These are phyloP conservation scores for Xylaria arbuscula DNA, from an alignment of 2,329 filamentous ascomycete genomes.

Conservation along the genomic window DNA sequence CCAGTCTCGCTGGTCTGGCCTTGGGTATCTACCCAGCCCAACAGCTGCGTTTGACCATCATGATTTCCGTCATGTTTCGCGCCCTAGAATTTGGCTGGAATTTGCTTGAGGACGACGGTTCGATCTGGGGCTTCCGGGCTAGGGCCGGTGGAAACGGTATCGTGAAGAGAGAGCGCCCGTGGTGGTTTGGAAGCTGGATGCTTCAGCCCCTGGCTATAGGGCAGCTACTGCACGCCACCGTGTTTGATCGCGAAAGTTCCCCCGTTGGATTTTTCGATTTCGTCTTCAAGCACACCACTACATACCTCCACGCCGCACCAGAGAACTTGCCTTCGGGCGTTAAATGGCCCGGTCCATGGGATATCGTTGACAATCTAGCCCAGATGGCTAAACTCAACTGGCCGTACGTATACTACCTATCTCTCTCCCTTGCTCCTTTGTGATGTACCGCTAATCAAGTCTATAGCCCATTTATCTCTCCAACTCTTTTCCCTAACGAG, in stretches of 20 bases:
- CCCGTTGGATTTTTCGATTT: conserved; percentile 56
- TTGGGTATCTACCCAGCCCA: conserved; percentile 77
- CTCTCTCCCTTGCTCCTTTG: background rate
- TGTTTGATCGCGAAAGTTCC: conserved; percentile 79
- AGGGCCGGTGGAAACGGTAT: conserved; percentile 55
- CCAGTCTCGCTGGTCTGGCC: conserved; percentile 85
- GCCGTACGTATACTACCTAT: conserved; percentile 70
- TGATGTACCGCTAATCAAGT: conserved; percentile 34
- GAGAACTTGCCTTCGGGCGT: conserved; percentile 72
- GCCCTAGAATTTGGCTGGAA: conserved; percentile 91
- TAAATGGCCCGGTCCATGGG: conserved; percentile 78
- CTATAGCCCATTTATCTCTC: conserved; percentile 78
- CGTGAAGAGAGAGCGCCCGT: conserved; percentile 74
- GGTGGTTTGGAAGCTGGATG: conserved; percentile 89
- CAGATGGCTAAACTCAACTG: conserved; percentile 84
- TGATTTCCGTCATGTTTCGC: conserved; percentile 83
- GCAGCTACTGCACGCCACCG: conserved; percentile 79
- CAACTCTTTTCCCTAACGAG: conserved; percentile 83
- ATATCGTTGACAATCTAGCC: conserved; percentile 83
- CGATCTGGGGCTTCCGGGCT: conserved; percentile 68
- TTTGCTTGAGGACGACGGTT: conserved; percentile 77
- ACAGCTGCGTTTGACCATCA: conserved; percentile 76
- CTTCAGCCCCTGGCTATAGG: conserved; percentile 80
- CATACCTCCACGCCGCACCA: conserved; percentile 82
- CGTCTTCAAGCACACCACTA: conserved; percentile 77